A percentile compares a stretch with the other conserved stretches of the same genome.
Evolutionary conservation across 2,329 filamentous ascomycete species (phyloP).

Genomic region (Thelonectria discophora): DNA sequence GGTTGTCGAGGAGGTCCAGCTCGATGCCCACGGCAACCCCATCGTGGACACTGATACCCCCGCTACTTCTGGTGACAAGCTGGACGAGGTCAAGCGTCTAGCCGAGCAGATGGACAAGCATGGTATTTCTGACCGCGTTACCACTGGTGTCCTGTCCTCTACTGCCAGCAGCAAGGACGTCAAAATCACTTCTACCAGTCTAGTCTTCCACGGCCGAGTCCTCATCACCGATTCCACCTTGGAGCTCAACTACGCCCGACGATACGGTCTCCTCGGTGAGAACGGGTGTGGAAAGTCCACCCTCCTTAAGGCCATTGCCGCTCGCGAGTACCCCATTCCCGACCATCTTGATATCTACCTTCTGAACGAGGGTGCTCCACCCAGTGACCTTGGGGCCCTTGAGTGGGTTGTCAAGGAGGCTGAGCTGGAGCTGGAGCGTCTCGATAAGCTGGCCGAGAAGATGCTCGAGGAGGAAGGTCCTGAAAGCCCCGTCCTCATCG

Average conservation of each 20-base stretch:
- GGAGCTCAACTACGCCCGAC: slow-evolving; percentile 90
- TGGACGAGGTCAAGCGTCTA: slow-evolving; percentile 85
- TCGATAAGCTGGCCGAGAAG: slow-evolving; percentile 89
- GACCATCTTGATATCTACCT: slow-evolving; percentile 98
- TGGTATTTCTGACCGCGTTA: slow-evolving; percentile 96
- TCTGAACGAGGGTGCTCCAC: slow-evolving; percentile 94
- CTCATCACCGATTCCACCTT: slow-evolving; percentile 93
- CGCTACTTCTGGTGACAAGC: slow-evolving; percentile 75
- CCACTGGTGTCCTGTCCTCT: slow-evolving; percentile 93
- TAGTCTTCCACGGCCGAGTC: slow-evolving; percentile 98
- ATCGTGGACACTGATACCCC: slow-evolving; percentile 67
- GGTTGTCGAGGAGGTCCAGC: slow-evolving; percentile 72
- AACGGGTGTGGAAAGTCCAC: slow-evolving; percentile 99
- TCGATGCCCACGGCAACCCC: slow-evolving; percentile 70
- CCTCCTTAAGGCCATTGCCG: slow-evolving; percentile 92
- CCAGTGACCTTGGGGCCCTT: slow-evolving; percentile 86
- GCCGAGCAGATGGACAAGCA: slow-evolving; percentile 94
- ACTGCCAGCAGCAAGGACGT: slow-evolving; percentile 87
- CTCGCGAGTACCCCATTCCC: slow-evolving; percentile 94
- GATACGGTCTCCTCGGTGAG: slow-evolving; percentile 95
- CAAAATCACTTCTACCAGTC: slow-evolving; percentile 91
- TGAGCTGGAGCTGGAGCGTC: slow-evolving; percentile 87
- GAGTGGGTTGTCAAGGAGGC: slow-evolving; percentile 98
- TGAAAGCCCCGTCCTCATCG: slow-evolving; percentile 88
- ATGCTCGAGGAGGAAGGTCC: slow-evolving; percentile 92